These are phyloP conservation scores for Myxozyma kluyveri DNA, from an alignment of 805 yeast genomes.

Conservation along the genomic window DNA sequence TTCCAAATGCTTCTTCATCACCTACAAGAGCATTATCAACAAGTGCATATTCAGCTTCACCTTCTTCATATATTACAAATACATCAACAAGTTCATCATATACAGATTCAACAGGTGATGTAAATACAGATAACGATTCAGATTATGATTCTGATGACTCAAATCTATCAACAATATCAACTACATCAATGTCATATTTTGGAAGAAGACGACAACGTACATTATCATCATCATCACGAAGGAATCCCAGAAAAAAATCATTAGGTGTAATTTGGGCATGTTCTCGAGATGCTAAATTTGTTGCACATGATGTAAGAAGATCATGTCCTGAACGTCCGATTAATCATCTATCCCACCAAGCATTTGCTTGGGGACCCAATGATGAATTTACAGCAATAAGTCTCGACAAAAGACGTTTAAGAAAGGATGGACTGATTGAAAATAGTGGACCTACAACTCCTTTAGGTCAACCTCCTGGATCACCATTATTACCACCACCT, in stretches of 20 bases:
- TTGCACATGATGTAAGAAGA: conserved; percentile 47
- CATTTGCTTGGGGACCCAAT: conserved; percentile 58
- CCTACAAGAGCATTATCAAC: not conserved
- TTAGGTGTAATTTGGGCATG: conserved; percentile 45
- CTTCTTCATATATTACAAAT: not conserved
- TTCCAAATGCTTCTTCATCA: not conserved
- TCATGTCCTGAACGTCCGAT: conserved; percentile 44
- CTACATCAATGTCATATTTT: not conserved
- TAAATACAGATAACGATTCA: conserved; percentile 2
- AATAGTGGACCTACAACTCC: not conserved
- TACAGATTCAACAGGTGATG: too few species aligned
- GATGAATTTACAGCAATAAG: conserved; percentile 48
- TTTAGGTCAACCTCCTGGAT: not conserved
- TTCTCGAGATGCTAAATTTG: conserved; percentile 50
- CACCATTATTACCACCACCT: not conserved
- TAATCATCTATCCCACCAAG: conserved; percentile 51
- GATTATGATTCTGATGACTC: not conserved
- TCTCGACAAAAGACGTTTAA: conserved; percentile 10
- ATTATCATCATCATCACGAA: not conserved
- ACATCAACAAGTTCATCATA: not conserved
- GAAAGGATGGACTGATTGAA: conserved; percentile 16
- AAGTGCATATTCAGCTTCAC: not conserved
- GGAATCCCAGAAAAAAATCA: not conserved
- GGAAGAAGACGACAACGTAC: not conserved
- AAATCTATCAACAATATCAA: not conserved